Percentiles rank a stretch among this genome's conserved stretches.
Conservation (phyloP, 2,329 filamentous ascomycete genomes). For the Claviceps africana region DNA sequence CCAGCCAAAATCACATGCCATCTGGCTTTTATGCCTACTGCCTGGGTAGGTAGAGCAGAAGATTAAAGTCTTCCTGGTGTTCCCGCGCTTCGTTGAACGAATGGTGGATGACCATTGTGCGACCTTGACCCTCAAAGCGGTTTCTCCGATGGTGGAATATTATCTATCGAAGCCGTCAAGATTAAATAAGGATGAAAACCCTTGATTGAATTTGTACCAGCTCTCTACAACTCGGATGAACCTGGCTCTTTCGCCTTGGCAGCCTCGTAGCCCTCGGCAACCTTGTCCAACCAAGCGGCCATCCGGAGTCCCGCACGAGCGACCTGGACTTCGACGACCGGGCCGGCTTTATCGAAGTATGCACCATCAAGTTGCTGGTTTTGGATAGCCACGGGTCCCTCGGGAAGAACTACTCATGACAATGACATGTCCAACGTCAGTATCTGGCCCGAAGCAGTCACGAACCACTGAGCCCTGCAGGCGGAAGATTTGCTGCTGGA, state of each 20-base stretch:
- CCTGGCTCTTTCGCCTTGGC: conserved; percentile 11
- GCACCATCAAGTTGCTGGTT: conserved; percentile 46
- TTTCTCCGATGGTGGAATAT: not conserved
- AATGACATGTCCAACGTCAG: not conserved
- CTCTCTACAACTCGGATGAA: conserved; percentile 17
- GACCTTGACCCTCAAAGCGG: no score
- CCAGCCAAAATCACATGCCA: not conserved
- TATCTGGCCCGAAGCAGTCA: not conserved
- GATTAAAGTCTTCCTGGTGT: not conserved
- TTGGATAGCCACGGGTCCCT: conserved; percentile 43
- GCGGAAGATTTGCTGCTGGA: not conserved
- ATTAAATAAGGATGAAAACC: not conserved
- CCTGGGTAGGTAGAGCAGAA: not conserved
- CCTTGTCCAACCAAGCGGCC: conserved; percentile 51
- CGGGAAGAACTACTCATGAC: conserved; percentile 45
- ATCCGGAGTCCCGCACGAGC: conserved; percentile 56
- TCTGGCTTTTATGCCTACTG: not conserved
- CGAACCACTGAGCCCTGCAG: not conserved
- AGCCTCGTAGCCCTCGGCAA: conserved; percentile 28
- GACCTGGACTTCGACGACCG: conserved; percentile 50
- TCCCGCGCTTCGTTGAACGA: not conserved
- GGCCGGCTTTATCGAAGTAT: conserved; percentile 51
- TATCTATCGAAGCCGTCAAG: not conserved
- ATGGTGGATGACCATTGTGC: not conserved
- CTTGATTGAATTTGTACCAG: not conserved